phyloP scores from a whole-genome alignment of 176 grass and related monocot species.

The Eleusine coracana region DNA sequence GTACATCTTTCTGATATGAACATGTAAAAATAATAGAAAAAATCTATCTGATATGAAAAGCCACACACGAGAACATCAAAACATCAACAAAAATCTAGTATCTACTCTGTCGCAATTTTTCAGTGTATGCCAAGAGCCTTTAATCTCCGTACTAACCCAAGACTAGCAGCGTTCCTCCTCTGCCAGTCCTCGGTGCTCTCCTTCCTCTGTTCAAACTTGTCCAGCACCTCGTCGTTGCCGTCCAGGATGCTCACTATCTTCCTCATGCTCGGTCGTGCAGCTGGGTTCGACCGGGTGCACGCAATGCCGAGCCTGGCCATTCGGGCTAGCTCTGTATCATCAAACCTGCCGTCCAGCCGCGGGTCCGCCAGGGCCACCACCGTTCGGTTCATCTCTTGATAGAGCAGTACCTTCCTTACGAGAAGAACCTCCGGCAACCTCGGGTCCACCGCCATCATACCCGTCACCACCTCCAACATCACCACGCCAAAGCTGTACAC shows the following conservation, averaged over 20 bases:
- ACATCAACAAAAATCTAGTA: neutral
- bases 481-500: slow-evolving; percentile 90
- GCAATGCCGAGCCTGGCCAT: slow-evolving; percentile 62
- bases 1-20: too few species aligned
- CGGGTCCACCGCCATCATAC: slow-evolving; percentile 67
- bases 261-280: slow-evolving; percentile 67
- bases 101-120: neutral
- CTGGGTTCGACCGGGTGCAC: slow-evolving; percentile 63
- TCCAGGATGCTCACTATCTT: slow-evolving; percentile 77
- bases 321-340: slow-evolving; percentile 48
- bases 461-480: slow-evolving; percentile 73
- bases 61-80: neutral
- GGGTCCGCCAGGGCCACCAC: slow-evolving; percentile 56
- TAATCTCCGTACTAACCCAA: slow-evolving; percentile 63
- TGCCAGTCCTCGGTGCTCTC: slow-evolving; percentile 62
- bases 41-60: neutral
- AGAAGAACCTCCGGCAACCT: slow-evolving; percentile 73
- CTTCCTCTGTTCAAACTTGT: slow-evolving; percentile 41
- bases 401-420: slow-evolving; percentile 48
- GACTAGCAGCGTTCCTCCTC: slow-evolving; percentile 52
- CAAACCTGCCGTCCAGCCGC: slow-evolving; percentile 49
- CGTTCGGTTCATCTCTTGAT: slow-evolving; percentile 32
- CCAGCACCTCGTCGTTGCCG: slow-evolving; percentile 70
- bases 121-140: slow-evolving; percentile 88
- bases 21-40: too few species aligned